A percentile compares a stretch with the other conserved stretches of the same genome.
Conservation (phyloP, 352 stramenopile species). For the Pythium grandisporangium region DNA sequence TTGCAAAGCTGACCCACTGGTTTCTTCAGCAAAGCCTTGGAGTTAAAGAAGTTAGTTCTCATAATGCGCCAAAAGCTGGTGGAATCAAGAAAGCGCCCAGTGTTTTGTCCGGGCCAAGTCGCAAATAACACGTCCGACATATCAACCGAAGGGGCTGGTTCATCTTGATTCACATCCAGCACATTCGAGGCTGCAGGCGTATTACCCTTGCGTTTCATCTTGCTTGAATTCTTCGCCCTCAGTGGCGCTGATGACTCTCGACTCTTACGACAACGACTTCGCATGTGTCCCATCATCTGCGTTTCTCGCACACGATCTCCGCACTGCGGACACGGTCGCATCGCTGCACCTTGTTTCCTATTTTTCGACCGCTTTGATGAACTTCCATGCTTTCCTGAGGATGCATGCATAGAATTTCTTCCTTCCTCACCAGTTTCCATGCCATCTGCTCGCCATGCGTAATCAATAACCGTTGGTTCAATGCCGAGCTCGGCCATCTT, state of each 20-base stretch:
- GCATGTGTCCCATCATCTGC: conserved; percentile 57
- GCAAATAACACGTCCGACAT: conserved; percentile 72
- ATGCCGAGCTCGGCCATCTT: conserved; percentile 25
- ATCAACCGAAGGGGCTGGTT: conserved; percentile 19
- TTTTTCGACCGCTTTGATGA: conserved; percentile 9
- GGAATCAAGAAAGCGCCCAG: conserved; percentile 60
- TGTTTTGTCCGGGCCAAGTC: conserved; percentile 66
- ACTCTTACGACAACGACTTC: conserved; percentile 29
- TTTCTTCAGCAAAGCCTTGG: conserved; percentile 50
- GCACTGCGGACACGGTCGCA: conserved; percentile 55
- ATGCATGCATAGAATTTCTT: too few relatives aligned
- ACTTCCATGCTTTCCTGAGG: neutral
- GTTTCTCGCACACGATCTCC: conserved; percentile 50
- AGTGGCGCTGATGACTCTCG: conserved; percentile 5
- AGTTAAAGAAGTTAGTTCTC: conserved; percentile 58
- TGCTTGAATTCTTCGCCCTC: conserved; percentile 26
- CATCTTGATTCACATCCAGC: conserved; percentile 17
- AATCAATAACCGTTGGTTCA: conserved; percentile 28
- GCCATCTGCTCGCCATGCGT: conserved; percentile 7
- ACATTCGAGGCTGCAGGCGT: neutral
- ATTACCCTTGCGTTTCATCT: conserved; percentile 22
- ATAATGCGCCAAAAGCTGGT: conserved; percentile 76
- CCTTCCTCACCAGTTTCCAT: conserved; percentile 1
- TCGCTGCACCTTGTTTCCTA: conserved; percentile 21
- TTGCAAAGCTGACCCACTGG: conserved; percentile 65